phyloP scores from a whole-genome alignment of 2,329 filamentous ascomycete genomes.

The Trichoderma sp. region DNA sequence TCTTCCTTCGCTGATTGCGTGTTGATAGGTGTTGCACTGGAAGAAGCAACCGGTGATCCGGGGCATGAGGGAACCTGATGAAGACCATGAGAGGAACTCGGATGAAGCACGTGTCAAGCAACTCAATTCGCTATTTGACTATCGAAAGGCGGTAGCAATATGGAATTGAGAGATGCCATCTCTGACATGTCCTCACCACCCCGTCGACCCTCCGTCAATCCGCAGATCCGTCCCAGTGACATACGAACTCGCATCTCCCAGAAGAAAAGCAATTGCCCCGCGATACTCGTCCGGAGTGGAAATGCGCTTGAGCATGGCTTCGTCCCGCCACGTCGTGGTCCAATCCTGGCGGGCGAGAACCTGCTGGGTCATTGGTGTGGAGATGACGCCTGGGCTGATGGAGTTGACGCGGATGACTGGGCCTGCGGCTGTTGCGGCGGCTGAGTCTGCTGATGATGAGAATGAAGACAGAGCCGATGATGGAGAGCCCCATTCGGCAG shows the following conservation, averaged over 20 bases:
- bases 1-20: not conserved
- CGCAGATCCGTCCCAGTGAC: constrained; percentile 24
- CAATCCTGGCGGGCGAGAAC: constrained; percentile 9
- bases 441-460: constrained; percentile 33
- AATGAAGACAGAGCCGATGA: constrained; percentile 50
- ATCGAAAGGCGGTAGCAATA: no score
- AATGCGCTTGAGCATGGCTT: constrained; percentile 25
- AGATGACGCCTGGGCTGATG: constrained; percentile 46
- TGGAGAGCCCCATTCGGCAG: constrained; percentile 53
- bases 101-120: not conserved
- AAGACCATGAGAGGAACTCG: not conserved
- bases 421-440: not conserved
- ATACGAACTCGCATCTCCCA: constrained; percentile 18
- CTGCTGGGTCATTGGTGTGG: constrained; percentile 21
- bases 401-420: not conserved
- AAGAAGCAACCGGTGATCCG: constrained; percentile 3
- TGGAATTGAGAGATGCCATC: not conserved
- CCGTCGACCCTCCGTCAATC: constrained; percentile 20
- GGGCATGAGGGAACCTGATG: not conserved
- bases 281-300: constrained; percentile 21
- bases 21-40: constrained; percentile 6
- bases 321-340: constrained; percentile 12
- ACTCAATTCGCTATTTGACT: no score
- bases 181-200: not conserved
- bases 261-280: constrained; percentile 10